Evolutionary conservation across 2,329 filamentous ascomycete species (phyloP), one percentile per base, ranked within the genome.

Genomic region (Talaromyces sp.): DNA sequence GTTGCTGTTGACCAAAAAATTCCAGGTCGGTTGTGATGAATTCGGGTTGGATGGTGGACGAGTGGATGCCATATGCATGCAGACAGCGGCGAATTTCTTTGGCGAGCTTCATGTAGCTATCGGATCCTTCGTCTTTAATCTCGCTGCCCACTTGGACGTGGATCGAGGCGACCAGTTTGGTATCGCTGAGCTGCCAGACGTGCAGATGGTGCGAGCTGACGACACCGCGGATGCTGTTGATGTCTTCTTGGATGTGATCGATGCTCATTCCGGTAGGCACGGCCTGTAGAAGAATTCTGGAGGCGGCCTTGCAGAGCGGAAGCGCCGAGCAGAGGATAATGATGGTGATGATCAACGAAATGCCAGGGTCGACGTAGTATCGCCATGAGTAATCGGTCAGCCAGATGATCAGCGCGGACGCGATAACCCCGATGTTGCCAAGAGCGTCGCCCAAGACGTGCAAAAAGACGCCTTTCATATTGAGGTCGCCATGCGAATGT

Each of bases 181-280:
- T 95, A 73, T 98, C 94, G 16, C 90, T 96, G 36, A 99, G 85
- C 76, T 98, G 94, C 95, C 95, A 99, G 65, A 99, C 92, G 74
- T 99, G 95, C 27, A 99, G 84, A 74, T 99, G 94, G 77, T 99
- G 95, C 72, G 92, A 96, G 73, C 90, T 92, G 64, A 95, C 82
- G 55, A 99, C 90, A 50, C 93, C 93, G 0, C 90, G 89, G 5
- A 99, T 86, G 16, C 85, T 80, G 72, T 93, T 86, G 59, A 99
- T 96, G 73, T 99, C 95, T 67, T 94, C 89, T 67, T 92, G 90
- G 75, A 99, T 94, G 63, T 98, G 91, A 66, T 93, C 89, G 61
- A 97, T 86, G 68, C 89, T 88, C 69, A 99, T 88, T 59, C 94
- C 90, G 63, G 92, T 89, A 0, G 95, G 95, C 0, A 95, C 96